These are phyloP conservation scores for Xylariales sp. DNA, from an alignment of 2,329 filamentous ascomycete genomes.

Conservation along the genomic window DNA sequence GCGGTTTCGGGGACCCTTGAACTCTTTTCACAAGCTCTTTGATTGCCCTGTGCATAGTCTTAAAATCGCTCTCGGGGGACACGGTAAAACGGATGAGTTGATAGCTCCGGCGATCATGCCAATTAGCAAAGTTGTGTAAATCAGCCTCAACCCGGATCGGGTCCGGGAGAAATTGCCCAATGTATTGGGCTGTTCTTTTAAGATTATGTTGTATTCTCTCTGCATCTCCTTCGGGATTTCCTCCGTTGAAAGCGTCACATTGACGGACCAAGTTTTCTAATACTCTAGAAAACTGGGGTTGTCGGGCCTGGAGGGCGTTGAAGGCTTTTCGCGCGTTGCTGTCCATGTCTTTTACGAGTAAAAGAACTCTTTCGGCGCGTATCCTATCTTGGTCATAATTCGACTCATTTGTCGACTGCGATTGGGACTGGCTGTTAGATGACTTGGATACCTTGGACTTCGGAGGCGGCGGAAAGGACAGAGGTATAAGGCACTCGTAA, in stretches of 20 bases:
- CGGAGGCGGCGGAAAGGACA: constrained; percentile 82
- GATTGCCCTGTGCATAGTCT: constrained; percentile 88
- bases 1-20: constrained; percentile 72
- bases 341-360: constrained; percentile 83
- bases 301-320: constrained; percentile 84
- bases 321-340: constrained; percentile 85
- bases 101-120: constrained; percentile 89
- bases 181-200: constrained; percentile 76
- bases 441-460: constrained; percentile 72
- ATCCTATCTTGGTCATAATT: constrained; percentile 77
- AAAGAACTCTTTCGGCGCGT: constrained; percentile 83
- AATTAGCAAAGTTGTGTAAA: constrained; percentile 89
- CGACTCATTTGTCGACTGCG: constrained; percentile 59
- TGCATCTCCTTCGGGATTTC: constrained; percentile 79
- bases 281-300: constrained; percentile 78
- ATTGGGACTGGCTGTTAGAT: constrained; percentile 66
- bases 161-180: constrained; percentile 83
- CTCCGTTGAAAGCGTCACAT: constrained; percentile 93
- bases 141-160: constrained; percentile 76
- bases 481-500: constrained; percentile 88
- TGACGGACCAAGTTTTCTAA: constrained; percentile 80
- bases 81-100: constrained; percentile 89
- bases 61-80: constrained; percentile 88
- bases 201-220: constrained; percentile 77
- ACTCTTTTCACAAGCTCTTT: constrained; percentile 89